Evolutionary conservation across 768 basidiomycete genomes (phyloP).

Genomic region (Lepiota subincarnata): DNA sequence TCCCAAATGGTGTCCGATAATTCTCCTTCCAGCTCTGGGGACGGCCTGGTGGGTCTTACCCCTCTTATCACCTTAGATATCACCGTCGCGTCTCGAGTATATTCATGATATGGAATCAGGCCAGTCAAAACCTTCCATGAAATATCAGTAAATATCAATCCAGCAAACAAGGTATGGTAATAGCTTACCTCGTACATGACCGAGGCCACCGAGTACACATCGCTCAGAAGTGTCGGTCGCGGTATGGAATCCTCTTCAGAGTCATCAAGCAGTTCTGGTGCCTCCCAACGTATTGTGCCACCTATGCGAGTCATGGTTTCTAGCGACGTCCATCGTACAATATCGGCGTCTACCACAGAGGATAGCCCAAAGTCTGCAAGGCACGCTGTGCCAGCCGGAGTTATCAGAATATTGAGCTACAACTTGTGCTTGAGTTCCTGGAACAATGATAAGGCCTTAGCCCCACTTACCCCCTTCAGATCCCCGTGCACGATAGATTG

Average conservation of each 20-base stretch:
- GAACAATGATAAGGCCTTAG: too few relatives aligned
- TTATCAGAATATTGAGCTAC: conserved; percentile 23
- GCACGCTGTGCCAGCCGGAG: conserved; percentile 14
- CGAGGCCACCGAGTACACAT: conserved; percentile 19
- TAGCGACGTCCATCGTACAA: conserved; percentile 14
- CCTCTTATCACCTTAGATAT: conserved; percentile 19
- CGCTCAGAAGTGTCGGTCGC: conserved; percentile 13
- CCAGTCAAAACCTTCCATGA: conserved; percentile 22
- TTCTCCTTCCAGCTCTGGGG: conserved; percentile 9
- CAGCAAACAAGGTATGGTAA: too few relatives aligned
- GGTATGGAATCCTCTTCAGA: conserved; percentile 2
- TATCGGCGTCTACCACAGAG: conserved; percentile 14
- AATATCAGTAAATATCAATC: too few relatives aligned
- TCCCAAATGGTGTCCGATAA: conserved; percentile 18
- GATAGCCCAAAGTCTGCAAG: conserved; percentile 24
- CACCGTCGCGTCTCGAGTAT: conserved; percentile 15
- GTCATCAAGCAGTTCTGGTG: conserved; percentile 19
- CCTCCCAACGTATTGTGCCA: conserved; percentile 19
- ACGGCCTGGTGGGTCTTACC: conserved; percentile 16
- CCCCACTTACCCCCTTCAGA: conserved; percentile 18
- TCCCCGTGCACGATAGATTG: conserved; percentile 18
- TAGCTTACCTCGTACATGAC: conserved; percentile 19
- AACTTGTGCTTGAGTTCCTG: not conserved
- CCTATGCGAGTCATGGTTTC: conserved; percentile 13
- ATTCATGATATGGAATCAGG: conserved; percentile 23